Base-by-base conservation (phyloP, 2,329 filamentous ascomycete species). In the Fusarium continuum region DNA sequence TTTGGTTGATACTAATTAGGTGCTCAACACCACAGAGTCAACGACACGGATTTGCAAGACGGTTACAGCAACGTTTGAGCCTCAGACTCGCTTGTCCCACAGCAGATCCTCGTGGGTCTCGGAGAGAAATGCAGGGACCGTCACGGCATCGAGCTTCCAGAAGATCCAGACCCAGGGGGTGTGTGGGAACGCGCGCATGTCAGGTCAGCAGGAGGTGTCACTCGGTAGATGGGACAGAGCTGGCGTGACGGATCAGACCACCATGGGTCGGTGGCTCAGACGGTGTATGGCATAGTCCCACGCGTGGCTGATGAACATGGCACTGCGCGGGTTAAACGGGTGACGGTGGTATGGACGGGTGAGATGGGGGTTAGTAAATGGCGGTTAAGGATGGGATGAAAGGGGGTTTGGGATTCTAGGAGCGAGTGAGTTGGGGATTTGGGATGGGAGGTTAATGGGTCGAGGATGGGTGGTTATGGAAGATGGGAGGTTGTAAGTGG, bases 161-260 rank as follows among this genome's bases (percentile, higher is more conserved):
- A 62, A 62, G 31, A 25, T 14, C 17, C 22, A 17, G 20, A 8
- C 19, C 17, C 22, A 34, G 16, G 47, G 46, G 29, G 17, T 35
- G 11, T 19, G 32, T 13, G 4, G 26, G 8, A 47, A 49, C 36
- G 49, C 43, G 48, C 56, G 39, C 41, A 67, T 55, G 28, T 68
- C 60, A 66, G 62, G 59, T 48, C 58, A 64, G n/a, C n/a, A n/a
- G n/a, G n/a, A n/a, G n/a, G n/a, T 10, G 38, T 44, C 28, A 44
- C 40, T 40, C 41, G 50, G 55, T 35, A 64, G 50, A 49, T 51
- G 50, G 35, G 35, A 34, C 32, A 29, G 39, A 17, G 32, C 59
- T 67, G 63, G 62, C 58, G 60, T 67, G 64, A 67, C 46, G 40
- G 16, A 47, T 70, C 67, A 70, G 62, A 35, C 67, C 67, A 70